These are phyloP conservation scores for Hura crepitans DNA, from an alignment of 441 rosid genomes.

Conservation along the genomic window DNA sequence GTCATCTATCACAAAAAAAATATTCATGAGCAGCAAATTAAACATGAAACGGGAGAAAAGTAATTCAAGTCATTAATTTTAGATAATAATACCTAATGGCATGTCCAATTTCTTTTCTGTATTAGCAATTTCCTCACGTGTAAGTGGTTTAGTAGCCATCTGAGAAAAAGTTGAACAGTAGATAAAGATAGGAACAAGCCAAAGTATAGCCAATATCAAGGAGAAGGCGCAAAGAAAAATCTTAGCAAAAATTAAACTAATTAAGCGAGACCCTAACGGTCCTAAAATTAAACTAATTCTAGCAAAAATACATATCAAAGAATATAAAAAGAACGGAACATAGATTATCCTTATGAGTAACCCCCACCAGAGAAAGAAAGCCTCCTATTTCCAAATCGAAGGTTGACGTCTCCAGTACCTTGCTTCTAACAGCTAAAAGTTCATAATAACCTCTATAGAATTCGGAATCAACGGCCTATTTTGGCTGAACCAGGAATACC, in stretches of 20 bases:
- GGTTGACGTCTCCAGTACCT: not conserved
- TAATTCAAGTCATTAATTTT: not conserved
- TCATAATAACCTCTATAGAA: too few relatives aligned
- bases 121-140: slow-evolving; percentile 64
- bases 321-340: not conserved
- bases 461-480: too few relatives aligned
- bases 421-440: not conserved
- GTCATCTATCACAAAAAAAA: slow-evolving; percentile 42
- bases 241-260: not conserved
- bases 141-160: slow-evolving; percentile 71
- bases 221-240: not conserved
- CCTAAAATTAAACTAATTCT: not conserved
- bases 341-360: not conserved
- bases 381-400: not conserved
- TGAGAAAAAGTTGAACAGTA: slow-evolving; percentile 10
- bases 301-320: not conserved
- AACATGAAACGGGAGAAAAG: not conserved
- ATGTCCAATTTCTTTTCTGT: slow-evolving; percentile 88
- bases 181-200: not conserved
- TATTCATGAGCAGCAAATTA: slow-evolving; percentile 7
- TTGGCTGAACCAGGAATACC: too few relatives aligned
- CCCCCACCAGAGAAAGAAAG: not conserved
- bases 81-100: slow-evolving; percentile 57
- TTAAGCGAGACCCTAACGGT: not conserved
- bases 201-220: too few relatives aligned